phyloP scores from a whole-genome alignment of 2,329 filamentous ascomycete species.

The Xylaria sp. region DNA sequence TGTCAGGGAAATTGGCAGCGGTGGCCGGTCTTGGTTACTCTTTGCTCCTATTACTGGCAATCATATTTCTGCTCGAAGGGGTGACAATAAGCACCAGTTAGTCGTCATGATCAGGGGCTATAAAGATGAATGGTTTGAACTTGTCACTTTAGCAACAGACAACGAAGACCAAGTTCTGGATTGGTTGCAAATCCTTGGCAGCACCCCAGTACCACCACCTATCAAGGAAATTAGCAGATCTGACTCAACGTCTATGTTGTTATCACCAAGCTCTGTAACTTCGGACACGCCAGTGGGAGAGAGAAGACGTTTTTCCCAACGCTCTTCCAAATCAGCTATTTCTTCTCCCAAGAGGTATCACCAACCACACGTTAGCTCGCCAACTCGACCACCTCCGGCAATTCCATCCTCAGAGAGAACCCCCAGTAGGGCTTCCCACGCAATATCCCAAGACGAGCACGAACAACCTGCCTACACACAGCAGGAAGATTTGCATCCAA shows the following conservation, averaged over 20 bases:
- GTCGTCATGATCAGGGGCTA: slow-evolving; percentile 87
- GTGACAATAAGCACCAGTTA: slow-evolving; percentile 76
- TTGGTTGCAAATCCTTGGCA: slow-evolving; percentile 84
- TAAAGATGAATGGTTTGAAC: slow-evolving; percentile 82
- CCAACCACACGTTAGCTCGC: slow-evolving; percentile 46
- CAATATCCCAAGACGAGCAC: slow-evolving; percentile 37
- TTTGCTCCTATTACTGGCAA: slow-evolving; percentile 86
- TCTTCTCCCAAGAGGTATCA: slow-evolving; percentile 52
- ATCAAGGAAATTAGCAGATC: slow-evolving; percentile 51
- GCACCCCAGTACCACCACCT: slow-evolving; percentile 61
- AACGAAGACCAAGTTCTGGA: slow-evolving; percentile 82
- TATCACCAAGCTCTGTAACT: slow-evolving; percentile 43
- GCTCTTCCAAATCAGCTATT: slow-evolving; percentile 41
- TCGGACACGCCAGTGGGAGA: slow-evolving; percentile 56
- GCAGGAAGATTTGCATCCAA: slow-evolving; percentile 54
- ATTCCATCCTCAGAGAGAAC: slow-evolving; percentile 53
- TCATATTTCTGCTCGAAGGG: slow-evolving; percentile 81
- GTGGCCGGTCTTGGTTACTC: slow-evolving; percentile 80
- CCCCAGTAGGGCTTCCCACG: slow-evolving; percentile 52
- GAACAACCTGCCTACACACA: slow-evolving; percentile 44
- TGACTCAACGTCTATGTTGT: slow-evolving; percentile 40
- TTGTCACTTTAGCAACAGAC: slow-evolving; percentile 80
- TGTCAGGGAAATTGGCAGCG: slow-evolving; percentile 86
- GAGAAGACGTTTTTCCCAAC: slow-evolving; percentile 45
- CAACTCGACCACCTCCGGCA: slow-evolving; percentile 46